These are phyloP conservation scores for Posidonia oceanica DNA, from an alignment of 116 monocot species.

Conservation along the genomic window DNA sequence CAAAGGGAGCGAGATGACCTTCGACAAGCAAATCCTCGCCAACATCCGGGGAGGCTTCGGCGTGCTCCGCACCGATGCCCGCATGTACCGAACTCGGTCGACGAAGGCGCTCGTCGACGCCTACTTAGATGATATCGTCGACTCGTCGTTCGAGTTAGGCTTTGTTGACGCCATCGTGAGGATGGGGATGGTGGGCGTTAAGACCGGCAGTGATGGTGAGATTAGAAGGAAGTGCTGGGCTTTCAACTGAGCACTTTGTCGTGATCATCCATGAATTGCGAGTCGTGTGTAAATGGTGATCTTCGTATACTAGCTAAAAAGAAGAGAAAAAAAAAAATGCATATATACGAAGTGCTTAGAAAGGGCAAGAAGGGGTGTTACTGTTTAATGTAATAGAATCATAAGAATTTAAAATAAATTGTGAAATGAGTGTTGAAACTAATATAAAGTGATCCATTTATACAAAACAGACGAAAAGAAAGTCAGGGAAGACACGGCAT, in stretches of 20 bases:
- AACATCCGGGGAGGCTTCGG: slow-evolving; percentile 18
- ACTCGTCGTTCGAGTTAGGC: slow-evolving; percentile 8
- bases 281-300: too few species aligned
- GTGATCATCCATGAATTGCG: too few species aligned
- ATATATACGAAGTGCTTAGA: too few species aligned
- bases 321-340: too few species aligned
- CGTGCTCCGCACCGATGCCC: slow-evolving; percentile 16
- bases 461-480: too few species aligned
- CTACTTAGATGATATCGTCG: background rate
- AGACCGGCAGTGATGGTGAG: slow-evolving; percentile 13
- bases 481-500: too few species aligned
- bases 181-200: slow-evolving; percentile 23
- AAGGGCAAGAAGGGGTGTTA: too few species aligned
- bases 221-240: slow-evolving; percentile 5
- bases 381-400: too few species aligned
- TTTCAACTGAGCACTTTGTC: background rate
- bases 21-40: slow-evolving; percentile 11
- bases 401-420: too few species aligned
- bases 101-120: slow-evolving; percentile 10
- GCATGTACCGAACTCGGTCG: slow-evolving; percentile 2
- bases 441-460: too few species aligned
- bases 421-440: too few species aligned
- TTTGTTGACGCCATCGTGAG: slow-evolving; percentile 19
- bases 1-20: slow-evolving; percentile 13
- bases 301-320: too few species aligned